Evolutionary conservation across 2,329 filamentous ascomycete species (phyloP).

Genomic region (Acephala macrosclerotiorum): DNA sequence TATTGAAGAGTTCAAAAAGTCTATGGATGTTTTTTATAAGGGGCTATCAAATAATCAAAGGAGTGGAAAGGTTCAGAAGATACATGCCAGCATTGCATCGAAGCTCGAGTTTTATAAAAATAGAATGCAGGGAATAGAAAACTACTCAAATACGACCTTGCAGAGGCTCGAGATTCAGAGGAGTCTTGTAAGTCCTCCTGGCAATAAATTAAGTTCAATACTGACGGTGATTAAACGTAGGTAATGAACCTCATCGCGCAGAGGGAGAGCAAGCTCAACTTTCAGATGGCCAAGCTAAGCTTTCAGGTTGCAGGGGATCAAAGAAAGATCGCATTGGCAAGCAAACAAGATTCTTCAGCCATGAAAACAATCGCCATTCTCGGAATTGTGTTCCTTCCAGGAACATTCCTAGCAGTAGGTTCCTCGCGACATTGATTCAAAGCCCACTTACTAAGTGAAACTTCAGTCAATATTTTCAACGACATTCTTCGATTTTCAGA

Average conservation of each 20-base stretch:
- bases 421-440: too few relatives aligned
- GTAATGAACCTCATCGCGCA: slow-evolving; percentile 73
- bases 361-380: slow-evolving; percentile 72
- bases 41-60: slow-evolving; percentile 24
- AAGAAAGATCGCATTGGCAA: slow-evolving; percentile 48
- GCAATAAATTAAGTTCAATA: not conserved
- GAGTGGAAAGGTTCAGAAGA: slow-evolving; percentile 45
- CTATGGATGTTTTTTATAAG: slow-evolving; percentile 48
- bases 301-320: slow-evolving; percentile 58
- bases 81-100: slow-evolving; percentile 60
- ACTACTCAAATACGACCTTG: slow-evolving; percentile 68
- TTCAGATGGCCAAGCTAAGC: slow-evolving; percentile 48
- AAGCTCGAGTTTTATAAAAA: slow-evolving; percentile 66
- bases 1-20: slow-evolving; percentile 55
- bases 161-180: slow-evolving; percentile 67
- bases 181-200: slow-evolving; percentile 57
- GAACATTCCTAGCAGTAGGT: slow-evolving; percentile 60
- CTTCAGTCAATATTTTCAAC: slow-evolving; percentile 65
- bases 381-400: slow-evolving; percentile 68
- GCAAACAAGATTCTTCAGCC: slow-evolving; percentile 54
- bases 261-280: slow-evolving; percentile 68
- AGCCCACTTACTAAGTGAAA: not conserved
- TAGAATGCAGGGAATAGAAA: slow-evolving; percentile 68
- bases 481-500: slow-evolving; percentile 70
- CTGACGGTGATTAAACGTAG: slow-evolving; percentile 43